Conservation (phyloP, 2,329 filamentous ascomycete species). For the Orbilia ellipsospora region DNA sequence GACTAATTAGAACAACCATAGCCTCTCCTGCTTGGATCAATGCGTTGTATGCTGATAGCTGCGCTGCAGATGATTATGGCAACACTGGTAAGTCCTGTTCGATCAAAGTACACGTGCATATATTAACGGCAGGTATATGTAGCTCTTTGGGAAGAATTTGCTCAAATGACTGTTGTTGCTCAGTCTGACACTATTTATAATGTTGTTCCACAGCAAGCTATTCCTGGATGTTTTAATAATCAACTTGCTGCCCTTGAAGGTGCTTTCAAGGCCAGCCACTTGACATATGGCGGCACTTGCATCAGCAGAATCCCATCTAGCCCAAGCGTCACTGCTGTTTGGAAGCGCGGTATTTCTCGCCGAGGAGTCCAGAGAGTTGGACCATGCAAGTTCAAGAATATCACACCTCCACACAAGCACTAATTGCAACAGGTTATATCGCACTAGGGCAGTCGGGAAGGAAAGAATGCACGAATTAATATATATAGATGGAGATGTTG, state of each 20-base stretch:
- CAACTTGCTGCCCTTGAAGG: conserved; percentile 37
- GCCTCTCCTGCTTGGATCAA: conserved; percentile 22
- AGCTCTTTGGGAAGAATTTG: conserved; percentile 45
- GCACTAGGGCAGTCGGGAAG: too few species aligned
- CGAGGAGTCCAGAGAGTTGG: conserved; percentile 27
- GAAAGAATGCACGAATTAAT: too few species aligned
- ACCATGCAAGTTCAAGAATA: conserved; percentile 39
- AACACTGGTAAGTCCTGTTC: conserved; percentile 26
- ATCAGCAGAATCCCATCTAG: conserved; percentile 24
- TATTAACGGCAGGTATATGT: too few species aligned
- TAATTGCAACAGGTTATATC: not conserved
- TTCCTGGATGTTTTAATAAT: conserved; percentile 29
- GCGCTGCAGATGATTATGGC: conserved; percentile 40
- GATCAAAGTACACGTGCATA: too few species aligned
- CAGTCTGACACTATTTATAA: conserved; percentile 36
- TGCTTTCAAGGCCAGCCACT: conserved; percentile 34
- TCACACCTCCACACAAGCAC: conserved; percentile 13
- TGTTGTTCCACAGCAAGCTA: conserved; percentile 22
- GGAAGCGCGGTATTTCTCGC: conserved; percentile 33
- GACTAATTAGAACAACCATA: not conserved
- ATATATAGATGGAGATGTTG: too few species aligned
- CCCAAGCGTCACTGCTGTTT: conserved; percentile 29
- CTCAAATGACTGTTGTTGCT: conserved; percentile 44
- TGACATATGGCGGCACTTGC: conserved; percentile 38
- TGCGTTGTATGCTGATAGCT: conserved; percentile 34